Evolutionary conservation across 2,329 filamentous ascomycete species (phyloP).

Genomic region (Pseudogymnoascus sp.): DNA sequence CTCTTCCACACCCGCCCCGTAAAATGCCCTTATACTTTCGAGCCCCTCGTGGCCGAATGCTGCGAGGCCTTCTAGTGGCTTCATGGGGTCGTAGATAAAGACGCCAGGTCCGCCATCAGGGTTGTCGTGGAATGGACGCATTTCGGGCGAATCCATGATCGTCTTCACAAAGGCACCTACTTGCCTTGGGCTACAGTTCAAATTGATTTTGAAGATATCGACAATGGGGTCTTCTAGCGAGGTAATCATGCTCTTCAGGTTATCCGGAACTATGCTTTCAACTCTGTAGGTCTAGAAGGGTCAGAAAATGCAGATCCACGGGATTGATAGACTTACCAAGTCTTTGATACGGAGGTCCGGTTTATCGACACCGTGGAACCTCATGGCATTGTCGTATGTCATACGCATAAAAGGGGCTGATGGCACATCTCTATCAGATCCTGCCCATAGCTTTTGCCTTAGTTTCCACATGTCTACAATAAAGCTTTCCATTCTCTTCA

Average conservation of each 20-base stretch:
- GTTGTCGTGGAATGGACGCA: slow-evolving; percentile 56
- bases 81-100: slow-evolving; percentile 65
- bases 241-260: slow-evolving; percentile 71
- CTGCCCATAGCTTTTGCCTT: neutral
- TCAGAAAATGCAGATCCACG: slow-evolving; percentile 18
- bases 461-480: slow-evolving; percentile 19
- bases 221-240: slow-evolving; percentile 59
- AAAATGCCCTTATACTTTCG: slow-evolving; percentile 36
- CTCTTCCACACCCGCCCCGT: neutral
- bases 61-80: slow-evolving; percentile 70
- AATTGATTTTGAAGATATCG: slow-evolving; percentile 64
- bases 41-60: slow-evolving; percentile 69
- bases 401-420: slow-evolving; percentile 31
- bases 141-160: slow-evolving; percentile 64
- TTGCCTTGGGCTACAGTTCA: slow-evolving; percentile 45
- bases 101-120: slow-evolving; percentile 73
- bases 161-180: slow-evolving; percentile 56
- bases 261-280: slow-evolving; percentile 52
- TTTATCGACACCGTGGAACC: slow-evolving; percentile 79
- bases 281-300: slow-evolving; percentile 55
- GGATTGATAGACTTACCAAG: slow-evolving; percentile 39
- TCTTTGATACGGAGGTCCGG: slow-evolving; percentile 76
- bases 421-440: slow-evolving; percentile 8
- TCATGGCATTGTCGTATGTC: slow-evolving; percentile 73
- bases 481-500: slow-evolving; percentile 35